Evolutionary conservation across 2,329 filamentous ascomycete genomes (phyloP), one percentile per base, ranked within the genome.

Genomic region (Zymoseptoria passerinii): DNA sequence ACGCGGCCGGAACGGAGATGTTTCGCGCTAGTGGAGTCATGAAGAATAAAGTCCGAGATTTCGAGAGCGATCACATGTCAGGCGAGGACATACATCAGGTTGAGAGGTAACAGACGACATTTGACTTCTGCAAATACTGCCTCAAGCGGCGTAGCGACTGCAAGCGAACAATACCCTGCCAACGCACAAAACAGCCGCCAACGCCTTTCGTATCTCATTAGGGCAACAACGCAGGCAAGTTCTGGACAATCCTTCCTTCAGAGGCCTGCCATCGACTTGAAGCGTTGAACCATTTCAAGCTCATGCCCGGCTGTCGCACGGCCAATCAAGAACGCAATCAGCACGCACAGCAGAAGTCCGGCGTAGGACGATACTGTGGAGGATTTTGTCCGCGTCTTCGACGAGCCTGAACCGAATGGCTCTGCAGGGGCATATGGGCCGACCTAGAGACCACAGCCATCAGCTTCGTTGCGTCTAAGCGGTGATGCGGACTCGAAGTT

Each of bases 341-440:
- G 27, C 0, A 59, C 44, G 23, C 63, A 52, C 10, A 64, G 10
- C 35, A 65, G 52, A 52, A 52, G 35, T 13, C 35, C 13, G 7
- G 63, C 62, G 44, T 52, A 60, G 57, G 54, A 54, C 13, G 63
- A 53, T 29, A 58, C 48, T 1, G 63, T 29, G 49, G 54, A 51
- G 20, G 58, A 50, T 8, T 58, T 60, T 13, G 58, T 53, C 44
- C 60, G 53, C 16, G 64, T 54, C 54, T 60, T 65, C 50, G 49
- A 63, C 1, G 62, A 65, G 28, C 61, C 55, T 5, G 60, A 56
- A 3, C 63, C 63, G 55, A 58, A 63, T 8, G 63, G 63, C 10
- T 57, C 56, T 16, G 56, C 53, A n/a, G 63, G 63, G 8, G 63
- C 63, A 29, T 54, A 59, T 28, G 62, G 62, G 19, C 63, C 63